Percentiles rank a stretch among this genome's conserved stretches.
Evolutionary conservation across 352 stramenopile genomes (phyloP).

Genomic region (Globisporangium orthogonon): DNA sequence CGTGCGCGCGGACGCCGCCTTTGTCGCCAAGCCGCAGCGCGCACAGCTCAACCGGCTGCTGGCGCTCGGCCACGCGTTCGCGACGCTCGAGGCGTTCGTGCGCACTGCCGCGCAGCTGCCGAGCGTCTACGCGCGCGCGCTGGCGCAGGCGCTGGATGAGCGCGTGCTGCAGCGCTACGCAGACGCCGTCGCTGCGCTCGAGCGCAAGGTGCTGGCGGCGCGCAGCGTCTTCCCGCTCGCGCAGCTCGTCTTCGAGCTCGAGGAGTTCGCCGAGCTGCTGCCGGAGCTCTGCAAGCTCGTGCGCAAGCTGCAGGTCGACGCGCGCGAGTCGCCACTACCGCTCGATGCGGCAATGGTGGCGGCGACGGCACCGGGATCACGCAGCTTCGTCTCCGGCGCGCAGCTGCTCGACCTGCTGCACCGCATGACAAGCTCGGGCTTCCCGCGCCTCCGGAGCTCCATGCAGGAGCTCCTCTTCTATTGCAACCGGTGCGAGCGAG

Average conservation of each 20-base stretch:
- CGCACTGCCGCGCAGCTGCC: slow-evolving; percentile 14
- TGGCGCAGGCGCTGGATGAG: slow-evolving; percentile 47
- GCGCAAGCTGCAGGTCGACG: slow-evolving; percentile 17
- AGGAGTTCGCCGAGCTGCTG: slow-evolving; percentile 52
- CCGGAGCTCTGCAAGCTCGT: slow-evolving; percentile 55
- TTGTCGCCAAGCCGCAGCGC: slow-evolving; percentile 45
- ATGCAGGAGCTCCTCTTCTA: slow-evolving; percentile 50
- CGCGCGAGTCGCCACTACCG: neutral
- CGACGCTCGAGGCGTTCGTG: slow-evolving; percentile 46
- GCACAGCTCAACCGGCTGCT: slow-evolving; percentile 51
- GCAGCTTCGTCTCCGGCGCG: slow-evolving; percentile 23
- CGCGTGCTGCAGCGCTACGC: slow-evolving; percentile 41
- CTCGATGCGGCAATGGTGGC: too few species aligned
- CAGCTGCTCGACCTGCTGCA: slow-evolving; percentile 41
- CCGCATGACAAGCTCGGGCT: slow-evolving; percentile 36
- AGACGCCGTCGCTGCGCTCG: slow-evolving; percentile 41
- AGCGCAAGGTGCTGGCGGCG: slow-evolving; percentile 41
- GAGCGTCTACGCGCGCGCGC: slow-evolving; percentile 51
- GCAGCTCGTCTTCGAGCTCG: slow-evolving; percentile 62
- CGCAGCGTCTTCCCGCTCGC: slow-evolving; percentile 47
- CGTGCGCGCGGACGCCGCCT: slow-evolving; percentile 29
- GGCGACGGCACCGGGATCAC: too few species aligned
- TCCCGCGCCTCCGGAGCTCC: slow-evolving; percentile 40
- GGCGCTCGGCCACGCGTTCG: slow-evolving; percentile 42
- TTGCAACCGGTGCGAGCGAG: slow-evolving; percentile 38